Percentiles rank a stretch among this genome's conserved stretches.
Conservation (phyloP, 2,329 filamentous ascomycete species). For the Alternaria novae-zelandiae region DNA sequence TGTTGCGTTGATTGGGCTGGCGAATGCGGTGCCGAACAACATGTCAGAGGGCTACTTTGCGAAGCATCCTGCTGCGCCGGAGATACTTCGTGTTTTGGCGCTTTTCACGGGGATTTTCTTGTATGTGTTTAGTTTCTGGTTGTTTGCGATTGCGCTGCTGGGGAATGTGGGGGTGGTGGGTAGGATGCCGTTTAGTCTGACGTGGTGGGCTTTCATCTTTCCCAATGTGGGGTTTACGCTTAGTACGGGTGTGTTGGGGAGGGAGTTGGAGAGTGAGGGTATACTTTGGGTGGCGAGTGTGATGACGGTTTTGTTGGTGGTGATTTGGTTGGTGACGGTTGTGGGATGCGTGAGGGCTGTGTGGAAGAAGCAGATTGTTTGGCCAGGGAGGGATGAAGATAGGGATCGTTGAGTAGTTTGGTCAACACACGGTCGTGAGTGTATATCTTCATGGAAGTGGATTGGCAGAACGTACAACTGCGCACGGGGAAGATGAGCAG, state of each 20-base stretch:
- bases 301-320: constrained; percentile 59
- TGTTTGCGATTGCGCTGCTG: constrained; percentile 53
- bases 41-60: constrained; percentile 30
- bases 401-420: constrained; percentile 18
- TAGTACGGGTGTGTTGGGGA: constrained; percentile 45
- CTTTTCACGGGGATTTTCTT: constrained; percentile 60
- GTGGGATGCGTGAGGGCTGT: constrained; percentile 59
- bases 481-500: no score
- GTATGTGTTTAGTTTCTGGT: constrained; percentile 66
- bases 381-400: constrained; percentile 53
- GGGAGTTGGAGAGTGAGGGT: constrained; percentile 37
- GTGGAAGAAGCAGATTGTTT: constrained; percentile 58
- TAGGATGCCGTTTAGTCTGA: constrained; percentile 59
- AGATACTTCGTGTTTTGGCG: constrained; percentile 51
- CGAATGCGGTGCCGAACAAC: constrained; percentile 57
- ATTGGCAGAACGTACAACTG: no score
- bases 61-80: constrained; percentile 20
- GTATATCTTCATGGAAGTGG: no score
- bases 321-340: constrained; percentile 60
- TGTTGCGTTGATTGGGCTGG: constrained; percentile 72
- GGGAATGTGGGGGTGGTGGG: constrained; percentile 22
- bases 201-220: constrained; percentile 65
- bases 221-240: constrained; percentile 50
- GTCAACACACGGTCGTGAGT: no score
- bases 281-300: constrained; percentile 50